These are phyloP conservation scores for Stagonosporopsis cucurbitacearum DNA, from an alignment of 2,329 filamentous ascomycete species.

Conservation along the genomic window DNA sequence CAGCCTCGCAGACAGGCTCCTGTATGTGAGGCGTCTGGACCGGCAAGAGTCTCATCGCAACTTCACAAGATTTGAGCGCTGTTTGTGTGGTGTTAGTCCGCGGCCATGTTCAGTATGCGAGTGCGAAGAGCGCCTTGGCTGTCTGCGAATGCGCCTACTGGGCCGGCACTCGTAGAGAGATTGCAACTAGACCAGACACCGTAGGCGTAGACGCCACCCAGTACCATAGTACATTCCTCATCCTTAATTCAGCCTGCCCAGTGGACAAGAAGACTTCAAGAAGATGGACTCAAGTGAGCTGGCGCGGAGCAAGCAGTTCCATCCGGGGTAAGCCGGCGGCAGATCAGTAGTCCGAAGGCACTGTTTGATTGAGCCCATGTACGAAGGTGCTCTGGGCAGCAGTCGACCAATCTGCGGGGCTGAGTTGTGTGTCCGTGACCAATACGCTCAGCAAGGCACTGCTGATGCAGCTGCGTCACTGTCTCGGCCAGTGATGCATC, in stretches of 20 bases:
- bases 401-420: slow-evolving; percentile 29
- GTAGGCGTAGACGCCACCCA: background rate
- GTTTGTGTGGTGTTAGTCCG: background rate
- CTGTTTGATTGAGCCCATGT: slow-evolving; percentile 2
- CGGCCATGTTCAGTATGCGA: background rate
- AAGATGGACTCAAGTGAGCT: slow-evolving; percentile 4
- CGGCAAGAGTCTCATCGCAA: background rate
- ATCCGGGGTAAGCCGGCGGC: slow-evolving; percentile 20
- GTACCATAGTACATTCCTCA: background rate
- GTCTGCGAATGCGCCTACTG: background rate
- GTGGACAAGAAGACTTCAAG: slow-evolving; percentile 13
- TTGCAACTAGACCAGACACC: background rate
- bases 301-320: slow-evolving; percentile 12
- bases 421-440: slow-evolving; percentile 26
- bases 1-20: background rate
- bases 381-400: slow-evolving; percentile 16
- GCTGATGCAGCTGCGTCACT: slow-evolving; percentile 18
- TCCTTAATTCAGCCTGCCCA: slow-evolving; percentile 16
- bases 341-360: slow-evolving; percentile 7
- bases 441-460: slow-evolving; percentile 1
- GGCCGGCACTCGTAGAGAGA: background rate
- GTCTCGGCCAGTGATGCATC: slow-evolving; percentile 20
- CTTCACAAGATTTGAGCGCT: background rate
- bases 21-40: background rate
- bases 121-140: background rate